A percentile compares a stretch with the other conserved stretches of the same genome.
Conservation (phyloP, 805 yeast genomes). For the Debaryomyces castellii region DNA sequence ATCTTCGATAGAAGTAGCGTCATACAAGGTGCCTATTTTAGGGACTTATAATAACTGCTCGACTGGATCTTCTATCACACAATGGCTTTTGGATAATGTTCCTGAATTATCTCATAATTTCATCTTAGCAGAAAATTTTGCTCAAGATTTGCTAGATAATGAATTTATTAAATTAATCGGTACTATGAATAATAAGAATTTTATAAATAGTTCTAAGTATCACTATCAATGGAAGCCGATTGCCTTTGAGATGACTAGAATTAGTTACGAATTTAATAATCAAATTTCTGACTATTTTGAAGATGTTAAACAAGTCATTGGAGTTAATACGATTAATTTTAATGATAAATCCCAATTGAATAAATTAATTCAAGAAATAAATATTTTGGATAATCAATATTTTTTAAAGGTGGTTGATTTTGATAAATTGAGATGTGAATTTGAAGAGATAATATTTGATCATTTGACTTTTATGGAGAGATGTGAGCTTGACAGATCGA, state of each 20-base stretch:
- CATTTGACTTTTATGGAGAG: slow-evolving; percentile 76
- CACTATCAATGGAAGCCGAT: slow-evolving; percentile 78
- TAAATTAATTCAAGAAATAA: slow-evolving; percentile 56
- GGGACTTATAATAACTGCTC: slow-evolving; percentile 66
- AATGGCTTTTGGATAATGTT: slow-evolving; percentile 54
- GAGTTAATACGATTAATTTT: slow-evolving; percentile 40
- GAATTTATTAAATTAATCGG: slow-evolving; percentile 70
- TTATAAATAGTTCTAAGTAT: slow-evolving; percentile 73
- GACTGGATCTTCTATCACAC: slow-evolving; percentile 59
- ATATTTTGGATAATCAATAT: slow-evolving; percentile 56
- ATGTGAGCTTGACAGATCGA: slow-evolving; percentile 76
- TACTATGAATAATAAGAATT: slow-evolving; percentile 50
- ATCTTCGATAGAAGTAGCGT: slow-evolving; percentile 46
- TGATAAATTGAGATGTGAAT: slow-evolving; percentile 66
- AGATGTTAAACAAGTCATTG: slow-evolving; percentile 46
- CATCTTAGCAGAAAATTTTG: slow-evolving; percentile 66
- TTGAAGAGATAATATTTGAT: slow-evolving; percentile 72
- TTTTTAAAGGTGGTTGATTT: slow-evolving; percentile 48
- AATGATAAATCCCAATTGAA: slow-evolving; percentile 52
- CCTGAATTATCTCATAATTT: slow-evolving; percentile 44
- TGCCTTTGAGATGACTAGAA: slow-evolving; percentile 52
- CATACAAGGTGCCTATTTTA: slow-evolving; percentile 64
- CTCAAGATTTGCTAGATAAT: slow-evolving; percentile 63
- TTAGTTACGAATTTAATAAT: slow-evolving; percentile 11
- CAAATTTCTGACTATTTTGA: slow-evolving; percentile 30